Conservation (phyloP, 768 basidiomycete species). For the Trametes punicea region DNA sequence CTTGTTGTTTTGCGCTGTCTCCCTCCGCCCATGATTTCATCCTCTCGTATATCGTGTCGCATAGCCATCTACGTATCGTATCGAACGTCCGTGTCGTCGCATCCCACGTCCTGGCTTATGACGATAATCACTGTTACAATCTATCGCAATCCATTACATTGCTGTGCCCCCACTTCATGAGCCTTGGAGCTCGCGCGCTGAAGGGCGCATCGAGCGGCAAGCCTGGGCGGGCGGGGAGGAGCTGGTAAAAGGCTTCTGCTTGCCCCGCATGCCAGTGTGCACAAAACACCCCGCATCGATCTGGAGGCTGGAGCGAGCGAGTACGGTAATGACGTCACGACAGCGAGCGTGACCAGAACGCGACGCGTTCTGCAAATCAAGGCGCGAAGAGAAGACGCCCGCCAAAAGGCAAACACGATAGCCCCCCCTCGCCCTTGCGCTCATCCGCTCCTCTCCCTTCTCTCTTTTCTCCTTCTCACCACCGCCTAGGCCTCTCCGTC, state of each 20-base stretch:
- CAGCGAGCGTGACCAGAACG: conserved; percentile 7
- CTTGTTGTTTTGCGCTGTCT: conserved; percentile 14
- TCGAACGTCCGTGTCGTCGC: conserved; percentile 21
- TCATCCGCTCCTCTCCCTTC: not conserved
- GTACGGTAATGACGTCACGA: conserved; percentile 14
- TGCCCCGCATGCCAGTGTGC: not conserved
- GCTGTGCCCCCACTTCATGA: not conserved
- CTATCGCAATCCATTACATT: conserved; percentile 7
- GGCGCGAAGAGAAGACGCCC: conserved; percentile 9
- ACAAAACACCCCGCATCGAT: not conserved
- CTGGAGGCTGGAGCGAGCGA: conserved; percentile 2
- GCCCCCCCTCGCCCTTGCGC: conserved; percentile 4
- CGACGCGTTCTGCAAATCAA: conserved; percentile 9
- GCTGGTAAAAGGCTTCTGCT: not conserved
- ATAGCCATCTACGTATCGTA: conserved; percentile 6
- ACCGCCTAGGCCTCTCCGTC: conserved; percentile 3
- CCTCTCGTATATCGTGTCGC: not conserved
- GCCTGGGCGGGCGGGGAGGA: too few species aligned
- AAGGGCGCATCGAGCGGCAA: too few species aligned
- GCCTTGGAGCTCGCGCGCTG: too few species aligned
- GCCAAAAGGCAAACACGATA: conserved; percentile 1
- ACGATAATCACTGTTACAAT: conserved; percentile 18
- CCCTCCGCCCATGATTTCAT: not conserved
- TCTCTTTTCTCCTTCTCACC: conserved; percentile 10
- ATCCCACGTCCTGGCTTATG: conserved; percentile 18